Percentiles rank a stretch among this genome's conserved stretches.
Conservation (phyloP, 441 rosid genomes). For the Dalechampia spathulata region DNA sequence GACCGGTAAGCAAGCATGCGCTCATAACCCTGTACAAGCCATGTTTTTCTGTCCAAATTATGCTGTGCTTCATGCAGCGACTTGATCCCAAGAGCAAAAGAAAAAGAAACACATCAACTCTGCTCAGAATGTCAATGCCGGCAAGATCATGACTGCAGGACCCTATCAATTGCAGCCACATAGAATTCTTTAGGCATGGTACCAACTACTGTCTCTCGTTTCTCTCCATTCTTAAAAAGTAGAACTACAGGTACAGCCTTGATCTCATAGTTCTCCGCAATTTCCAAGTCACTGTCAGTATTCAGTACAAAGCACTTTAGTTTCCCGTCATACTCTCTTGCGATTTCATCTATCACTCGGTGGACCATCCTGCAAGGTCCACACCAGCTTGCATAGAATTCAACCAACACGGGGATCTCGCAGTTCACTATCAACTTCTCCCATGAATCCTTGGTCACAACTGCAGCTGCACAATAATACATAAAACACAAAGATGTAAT, state of each 20-base stretch:
- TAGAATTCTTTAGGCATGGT: constrained; percentile 97
- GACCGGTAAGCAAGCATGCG: no score
- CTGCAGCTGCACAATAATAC: constrained; percentile 42
- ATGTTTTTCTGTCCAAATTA: no score
- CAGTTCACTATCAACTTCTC: constrained; percentile 48
- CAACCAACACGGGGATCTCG: constrained; percentile 72
- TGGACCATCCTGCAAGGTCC: constrained; percentile 98
- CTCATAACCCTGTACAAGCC: no score
- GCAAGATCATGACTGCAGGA: constrained; percentile 45
- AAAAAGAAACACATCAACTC: no score
- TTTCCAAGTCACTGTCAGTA: constrained; percentile 50
- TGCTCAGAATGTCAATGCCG: no score
- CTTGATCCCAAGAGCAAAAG: no score
- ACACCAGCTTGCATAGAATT: constrained; percentile 92
- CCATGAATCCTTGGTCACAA: constrained; percentile 56
- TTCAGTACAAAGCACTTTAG: constrained; percentile 62
- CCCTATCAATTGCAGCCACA: constrained; percentile 81
- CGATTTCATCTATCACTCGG: constrained; percentile 77
- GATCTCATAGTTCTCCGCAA: constrained; percentile 70
- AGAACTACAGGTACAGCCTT: constrained; percentile 94
- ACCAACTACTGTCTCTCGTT: constrained; percentile 70
- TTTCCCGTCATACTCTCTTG: constrained; percentile 66
- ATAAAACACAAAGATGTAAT: constrained; percentile 11
- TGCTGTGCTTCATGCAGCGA: no score
- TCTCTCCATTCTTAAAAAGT: constrained; percentile 80